A percentile compares a stretch with the other conserved stretches of the same genome.
These are phyloP conservation scores for Hirsutella rhossiliensis DNA, from an alignment of 2,329 filamentous ascomycete species.

Conservation along the genomic window DNA sequence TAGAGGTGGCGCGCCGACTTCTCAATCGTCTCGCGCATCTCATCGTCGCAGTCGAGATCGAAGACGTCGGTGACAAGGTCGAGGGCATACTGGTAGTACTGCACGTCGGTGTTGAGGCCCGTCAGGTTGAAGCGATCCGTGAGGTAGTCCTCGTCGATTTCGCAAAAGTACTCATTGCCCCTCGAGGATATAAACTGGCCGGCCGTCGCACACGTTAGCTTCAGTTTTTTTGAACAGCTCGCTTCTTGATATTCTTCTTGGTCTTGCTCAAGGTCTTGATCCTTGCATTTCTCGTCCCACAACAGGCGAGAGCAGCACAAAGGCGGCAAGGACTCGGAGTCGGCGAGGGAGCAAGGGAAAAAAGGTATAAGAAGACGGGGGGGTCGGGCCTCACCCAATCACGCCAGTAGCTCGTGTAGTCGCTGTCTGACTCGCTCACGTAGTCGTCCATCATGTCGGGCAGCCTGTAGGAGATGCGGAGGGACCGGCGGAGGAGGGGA, in stretches of 20 bases:
- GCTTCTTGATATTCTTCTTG: too few species aligned
- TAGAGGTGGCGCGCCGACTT: conserved; percentile 94
- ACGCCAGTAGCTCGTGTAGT: conserved; percentile 98
- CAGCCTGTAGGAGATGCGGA: conserved; percentile 1
- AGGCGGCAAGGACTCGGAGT: neutral
- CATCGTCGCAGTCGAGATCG: conserved; percentile 95
- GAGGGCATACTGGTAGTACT: conserved; percentile 97
- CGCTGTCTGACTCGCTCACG: conserved; percentile 93
- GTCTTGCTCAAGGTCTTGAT: too few species aligned
- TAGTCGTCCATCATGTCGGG: conserved; percentile 76
- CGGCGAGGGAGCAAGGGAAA: neutral
- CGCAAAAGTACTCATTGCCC: conserved; percentile 98
- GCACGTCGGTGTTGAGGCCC: conserved; percentile 90
- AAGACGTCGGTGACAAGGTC: conserved; percentile 97
- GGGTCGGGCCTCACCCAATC: conserved; percentile 73
- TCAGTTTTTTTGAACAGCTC: neutral
- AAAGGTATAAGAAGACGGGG: too few species aligned
- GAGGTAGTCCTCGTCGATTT: conserved; percentile 97
- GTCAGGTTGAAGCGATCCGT: conserved; percentile 98
- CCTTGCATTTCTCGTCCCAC: neutral
- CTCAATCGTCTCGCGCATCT: conserved; percentile 95
- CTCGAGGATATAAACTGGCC: conserved; percentile 91
- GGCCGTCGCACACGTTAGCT: neutral
- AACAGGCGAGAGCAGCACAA: conserved; percentile 7
- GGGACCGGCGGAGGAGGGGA: neutral